Evolutionary conservation across 306 rosid genomes (phyloP).

Genomic region (Cyclanthera cordifolia): DNA sequence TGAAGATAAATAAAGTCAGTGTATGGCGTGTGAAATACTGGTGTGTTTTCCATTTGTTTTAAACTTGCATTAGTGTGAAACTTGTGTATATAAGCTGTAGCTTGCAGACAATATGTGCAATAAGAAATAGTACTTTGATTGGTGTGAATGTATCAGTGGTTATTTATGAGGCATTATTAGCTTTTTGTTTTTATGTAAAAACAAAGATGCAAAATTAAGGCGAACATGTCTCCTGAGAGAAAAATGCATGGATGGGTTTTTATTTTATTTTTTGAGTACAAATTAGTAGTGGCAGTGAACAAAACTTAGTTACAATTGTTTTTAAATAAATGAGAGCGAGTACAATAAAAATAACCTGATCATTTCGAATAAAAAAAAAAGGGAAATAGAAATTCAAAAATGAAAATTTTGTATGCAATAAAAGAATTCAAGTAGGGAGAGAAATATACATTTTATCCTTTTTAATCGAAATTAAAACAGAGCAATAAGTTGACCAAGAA

Average conservation of each 20-base stretch:
- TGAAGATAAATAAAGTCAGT: not conserved
- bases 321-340: too few relatives aligned
- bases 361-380: too few relatives aligned
- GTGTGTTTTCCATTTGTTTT: not conserved
- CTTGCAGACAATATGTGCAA: not conserved
- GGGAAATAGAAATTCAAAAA: too few relatives aligned
- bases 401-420: too few relatives aligned
- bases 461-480: too few relatives aligned
- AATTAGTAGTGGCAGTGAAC: too few relatives aligned
- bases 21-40: not conserved
- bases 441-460: not conserved
- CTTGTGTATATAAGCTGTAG: not conserved
- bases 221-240: not conserved
- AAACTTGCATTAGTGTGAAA: not conserved
- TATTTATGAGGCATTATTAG: not conserved
- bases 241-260: too few relatives aligned
- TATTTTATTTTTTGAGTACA: too few relatives aligned
- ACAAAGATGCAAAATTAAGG: not conserved
- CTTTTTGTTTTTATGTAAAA: too few relatives aligned
- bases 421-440: not conserved
- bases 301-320: too few relatives aligned
- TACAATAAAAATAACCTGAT: too few relatives aligned
- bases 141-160: not conserved
- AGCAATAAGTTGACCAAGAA: too few relatives aligned
- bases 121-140: constrained; percentile 7